Percentiles rank a stretch among this genome's conserved stretches.
These are phyloP conservation scores for Ochromonas danica DNA, from an alignment of 108 stramenopile genomes.

Conservation along the genomic window DNA sequence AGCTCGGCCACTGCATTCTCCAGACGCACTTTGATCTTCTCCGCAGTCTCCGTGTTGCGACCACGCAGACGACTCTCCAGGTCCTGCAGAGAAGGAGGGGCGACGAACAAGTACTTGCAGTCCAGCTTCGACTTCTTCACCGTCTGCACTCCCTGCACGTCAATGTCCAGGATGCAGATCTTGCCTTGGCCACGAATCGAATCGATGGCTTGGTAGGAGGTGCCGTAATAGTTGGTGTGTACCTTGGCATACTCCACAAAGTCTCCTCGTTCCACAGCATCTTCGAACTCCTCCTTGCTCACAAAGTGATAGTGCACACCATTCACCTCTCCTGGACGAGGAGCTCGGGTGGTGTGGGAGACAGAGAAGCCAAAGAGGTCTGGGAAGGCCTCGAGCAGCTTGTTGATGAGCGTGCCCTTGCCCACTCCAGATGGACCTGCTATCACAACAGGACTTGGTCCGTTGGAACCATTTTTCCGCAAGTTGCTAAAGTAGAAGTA, in stretches of 20 bases:
- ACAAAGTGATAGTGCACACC: slow-evolving; percentile 35
- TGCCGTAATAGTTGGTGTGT: slow-evolving; percentile 36
- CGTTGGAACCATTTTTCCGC: background rate
- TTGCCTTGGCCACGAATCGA: background rate
- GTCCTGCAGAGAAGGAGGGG: slow-evolving; percentile 27
- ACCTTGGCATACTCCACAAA: slow-evolving; percentile 33
- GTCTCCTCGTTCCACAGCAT: background rate
- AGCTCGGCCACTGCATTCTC: slow-evolving; percentile 22
- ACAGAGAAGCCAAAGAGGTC: slow-evolving; percentile 25
- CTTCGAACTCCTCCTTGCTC: background rate
- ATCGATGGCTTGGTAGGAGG: slow-evolving; percentile 25
- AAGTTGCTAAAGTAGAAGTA: background rate
- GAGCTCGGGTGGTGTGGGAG: slow-evolving; percentile 33
- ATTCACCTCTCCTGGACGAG: slow-evolving; percentile 28
- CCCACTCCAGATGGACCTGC: slow-evolving; percentile 35
- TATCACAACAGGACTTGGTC: slow-evolving; percentile 1
- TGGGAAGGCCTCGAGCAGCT: slow-evolving; percentile 13
- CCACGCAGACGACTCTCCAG: slow-evolving; percentile 8
- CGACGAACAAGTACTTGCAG: slow-evolving; percentile 39
- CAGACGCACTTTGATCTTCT: slow-evolving; percentile 22
- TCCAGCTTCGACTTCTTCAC: slow-evolving; percentile 23
- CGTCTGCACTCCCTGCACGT: slow-evolving; percentile 27
- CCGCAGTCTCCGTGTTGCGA: slow-evolving; percentile 24
- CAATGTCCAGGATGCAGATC: slow-evolving; percentile 39
- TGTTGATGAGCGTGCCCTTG: slow-evolving; percentile 28